Percentiles rank a stretch among this genome's conserved stretches.
Evolutionary conservation across 176 grass and related monocot species (phyloP).

Genomic region (Pharus latifolius): DNA sequence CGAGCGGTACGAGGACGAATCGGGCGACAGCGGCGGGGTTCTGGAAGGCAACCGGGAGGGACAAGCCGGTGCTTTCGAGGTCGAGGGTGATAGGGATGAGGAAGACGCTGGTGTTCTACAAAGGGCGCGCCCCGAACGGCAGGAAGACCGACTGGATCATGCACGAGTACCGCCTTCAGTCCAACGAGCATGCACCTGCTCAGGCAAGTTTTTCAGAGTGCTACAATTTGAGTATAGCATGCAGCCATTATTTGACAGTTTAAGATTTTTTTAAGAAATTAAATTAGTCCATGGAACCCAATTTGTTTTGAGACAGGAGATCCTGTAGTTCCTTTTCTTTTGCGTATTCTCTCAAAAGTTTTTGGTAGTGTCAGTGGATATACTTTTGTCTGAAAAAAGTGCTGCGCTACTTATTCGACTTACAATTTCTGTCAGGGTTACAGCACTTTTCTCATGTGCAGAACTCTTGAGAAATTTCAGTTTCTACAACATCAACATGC

Average conservation of each 20-base stretch:
- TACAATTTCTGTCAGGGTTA: too few relatives aligned
- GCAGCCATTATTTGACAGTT: background rate
- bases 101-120: conserved; percentile 87
- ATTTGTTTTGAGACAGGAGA: too few relatives aligned
- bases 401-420: too few relatives aligned
- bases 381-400: too few relatives aligned
- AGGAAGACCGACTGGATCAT: conserved; percentile 71
- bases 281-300: too few relatives aligned
- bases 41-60: conserved; percentile 90
- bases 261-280: too few relatives aligned
- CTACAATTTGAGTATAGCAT: background rate
- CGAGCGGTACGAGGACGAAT: conserved; percentile 74
- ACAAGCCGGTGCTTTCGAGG: conserved; percentile 63
- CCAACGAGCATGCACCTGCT: conserved; percentile 46
- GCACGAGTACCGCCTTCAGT: conserved; percentile 72
- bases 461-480: too few relatives aligned
- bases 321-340: too few relatives aligned
- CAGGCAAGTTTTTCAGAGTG: conserved; percentile 39
- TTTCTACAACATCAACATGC: too few relatives aligned
- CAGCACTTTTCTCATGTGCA: too few relatives aligned
- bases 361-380: too few relatives aligned
- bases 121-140: conserved; percentile 64
- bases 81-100: conserved; percentile 67
- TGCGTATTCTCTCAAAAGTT: too few relatives aligned
- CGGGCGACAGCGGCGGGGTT: conserved; percentile 69